Conservation (phyloP, 169 alveolate genomes). For the Plasmodium berghei region DNA sequence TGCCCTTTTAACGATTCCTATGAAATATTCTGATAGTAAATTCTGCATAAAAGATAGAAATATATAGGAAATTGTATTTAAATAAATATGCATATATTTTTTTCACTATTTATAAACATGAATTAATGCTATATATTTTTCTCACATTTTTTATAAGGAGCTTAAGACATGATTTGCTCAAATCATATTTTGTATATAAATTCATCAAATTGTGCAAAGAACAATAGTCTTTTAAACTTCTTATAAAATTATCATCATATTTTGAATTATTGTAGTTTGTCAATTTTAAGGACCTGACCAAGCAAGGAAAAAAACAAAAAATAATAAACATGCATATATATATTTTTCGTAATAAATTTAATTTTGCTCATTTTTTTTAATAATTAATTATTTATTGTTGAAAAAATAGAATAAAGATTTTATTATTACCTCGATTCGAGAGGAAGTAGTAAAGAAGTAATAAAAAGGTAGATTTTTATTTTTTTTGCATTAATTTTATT, state of each 20-base stretch:
- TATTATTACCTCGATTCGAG: slow-evolving; percentile 9
- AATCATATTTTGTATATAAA: slow-evolving; percentile 23
- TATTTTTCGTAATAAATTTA: background rate
- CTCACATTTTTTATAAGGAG: slow-evolving; percentile 24
- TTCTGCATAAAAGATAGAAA: slow-evolving; percentile 10
- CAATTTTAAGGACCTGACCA: slow-evolving; percentile 23
- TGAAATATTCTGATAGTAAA: background rate
- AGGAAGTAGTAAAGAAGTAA: slow-evolving; percentile 29
- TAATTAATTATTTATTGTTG: background rate
- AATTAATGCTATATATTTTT: background rate
- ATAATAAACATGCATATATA: background rate
- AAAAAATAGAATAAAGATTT: background rate
- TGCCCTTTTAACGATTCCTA: slow-evolving; percentile 45
- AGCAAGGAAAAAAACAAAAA: background rate
- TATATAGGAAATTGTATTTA: background rate
- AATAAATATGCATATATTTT: background rate
- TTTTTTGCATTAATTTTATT: background rate
- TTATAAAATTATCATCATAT: slow-evolving; percentile 2
- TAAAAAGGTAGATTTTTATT: slow-evolving; percentile 1
- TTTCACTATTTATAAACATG: background rate
- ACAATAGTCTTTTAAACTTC: slow-evolving; percentile 20
- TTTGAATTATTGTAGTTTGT: slow-evolving; percentile 24
- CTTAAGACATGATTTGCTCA: slow-evolving; percentile 16
- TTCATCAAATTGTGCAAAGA: slow-evolving; percentile 28
- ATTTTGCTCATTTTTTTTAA: background rate